Evolutionary conservation across 257 asterid genomes (phyloP), one percentile per base, ranked within the genome.

Genomic region (Forsythia viridissima): DNA sequence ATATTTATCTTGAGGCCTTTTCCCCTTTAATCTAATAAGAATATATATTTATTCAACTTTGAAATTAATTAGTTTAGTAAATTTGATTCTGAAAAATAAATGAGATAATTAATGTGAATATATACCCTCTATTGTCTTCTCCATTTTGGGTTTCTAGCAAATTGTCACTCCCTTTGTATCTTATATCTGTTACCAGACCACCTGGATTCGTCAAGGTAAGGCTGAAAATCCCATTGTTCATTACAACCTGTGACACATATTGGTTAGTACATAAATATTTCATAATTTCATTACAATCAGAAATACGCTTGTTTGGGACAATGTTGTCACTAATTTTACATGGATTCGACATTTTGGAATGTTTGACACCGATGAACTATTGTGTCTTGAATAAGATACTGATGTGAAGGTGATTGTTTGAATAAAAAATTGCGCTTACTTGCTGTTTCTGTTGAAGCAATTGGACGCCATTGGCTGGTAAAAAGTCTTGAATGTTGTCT

Each of bases 91-190:
- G 9, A 52, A 52, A 9, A 20, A 6, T 8, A 13, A 66, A 12
- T 0, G 0, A 39, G 55, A 39, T 30, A 30, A 30, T 30, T 68
- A 44, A 44, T 16, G 4, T 24, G 3, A 2, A 52, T 3, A 38
- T n/a, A 5, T 79, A 90, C 96, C 96, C 96, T 76, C 93, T 80
- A 71, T 89, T 46, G 12, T 67, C 61, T 38, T 86, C 80, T 4
- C 1, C 12, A 72, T 86, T 86, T 68, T 70, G 46, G 15, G 82
- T 67, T 24, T 82, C 76, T 2, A 90, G 82, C 81, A 90, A 69
- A 82, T 89, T 91, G 20, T 66, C 83, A 68, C 89, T 77, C 73
- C 91, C 93, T 71, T 79, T 81, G 57, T 87, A 91, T 34, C 89
- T 85, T 65, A 91, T 71, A 40, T 80, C 55, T 0, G 79, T 52